A percentile compares a stretch with the other conserved stretches of the same genome.
These are phyloP conservation scores for Chalciporus piperatus DNA, from an alignment of 768 basidiomycete genomes.

Conservation along the genomic window DNA sequence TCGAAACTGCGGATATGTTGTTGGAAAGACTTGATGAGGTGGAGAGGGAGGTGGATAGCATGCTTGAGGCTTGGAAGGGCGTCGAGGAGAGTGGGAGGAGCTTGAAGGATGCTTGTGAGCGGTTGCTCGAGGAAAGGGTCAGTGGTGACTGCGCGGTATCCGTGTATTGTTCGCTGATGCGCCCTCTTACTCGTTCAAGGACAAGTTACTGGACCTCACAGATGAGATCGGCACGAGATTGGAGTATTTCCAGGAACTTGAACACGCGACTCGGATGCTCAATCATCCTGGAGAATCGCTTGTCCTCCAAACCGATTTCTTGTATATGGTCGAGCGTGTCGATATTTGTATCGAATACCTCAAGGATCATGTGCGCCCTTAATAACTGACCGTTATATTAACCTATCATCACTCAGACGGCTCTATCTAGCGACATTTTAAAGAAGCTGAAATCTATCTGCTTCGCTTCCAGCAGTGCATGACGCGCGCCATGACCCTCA, in stretches of 20 bases:
- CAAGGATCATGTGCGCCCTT: constrained; percentile 68
- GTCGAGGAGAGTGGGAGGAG: constrained; percentile 94
- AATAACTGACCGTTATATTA: not conserved
- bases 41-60: constrained; percentile 69
- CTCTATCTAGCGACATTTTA: constrained; percentile 71
- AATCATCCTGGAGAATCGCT: constrained; percentile 92
- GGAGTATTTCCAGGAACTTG: constrained; percentile 94
- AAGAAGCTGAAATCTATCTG: constrained; percentile 92
- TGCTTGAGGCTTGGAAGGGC: constrained; percentile 80
- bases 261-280: constrained; percentile 88
- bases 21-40: constrained; percentile 71
- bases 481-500: constrained; percentile 95
- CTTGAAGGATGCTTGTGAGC: constrained; percentile 88
- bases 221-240: constrained; percentile 80
- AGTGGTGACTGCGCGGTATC: constrained; percentile 25
- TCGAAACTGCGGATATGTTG: constrained; percentile 74
- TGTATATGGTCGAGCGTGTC: constrained; percentile 94
- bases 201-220: constrained; percentile 70
- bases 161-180: not conserved
- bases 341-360: constrained; percentile 94
- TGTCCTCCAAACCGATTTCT: constrained; percentile 86
- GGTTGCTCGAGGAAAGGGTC: constrained; percentile 85
- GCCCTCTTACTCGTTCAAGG: constrained; percentile 41
- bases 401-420: constrained; percentile 1
- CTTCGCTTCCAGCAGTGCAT: constrained; percentile 97